Evolutionary conservation across 1,284 basidiomycete genomes (phyloP).

Genomic region (Ceratobasidium sp.): DNA sequence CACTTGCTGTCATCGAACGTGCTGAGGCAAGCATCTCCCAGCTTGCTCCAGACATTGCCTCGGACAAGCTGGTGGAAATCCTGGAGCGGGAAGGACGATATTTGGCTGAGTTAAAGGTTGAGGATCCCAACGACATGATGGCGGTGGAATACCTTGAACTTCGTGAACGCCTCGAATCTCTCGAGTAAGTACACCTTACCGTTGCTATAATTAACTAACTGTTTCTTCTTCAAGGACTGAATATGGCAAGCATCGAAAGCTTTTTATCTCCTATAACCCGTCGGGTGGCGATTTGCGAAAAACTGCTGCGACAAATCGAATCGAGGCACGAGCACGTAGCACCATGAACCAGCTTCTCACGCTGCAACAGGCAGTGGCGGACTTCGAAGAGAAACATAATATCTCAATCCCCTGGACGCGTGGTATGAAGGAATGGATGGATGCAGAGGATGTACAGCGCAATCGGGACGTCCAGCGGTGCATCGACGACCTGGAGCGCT

Average conservation of each 20-base stretch:
- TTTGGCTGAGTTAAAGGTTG: not conserved
- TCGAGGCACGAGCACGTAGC: not conserved
- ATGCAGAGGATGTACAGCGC: not conserved
- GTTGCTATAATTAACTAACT: not conserved
- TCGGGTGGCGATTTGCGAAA: not conserved
- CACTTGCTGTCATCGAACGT: not conserved
- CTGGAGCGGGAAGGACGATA: not conserved
- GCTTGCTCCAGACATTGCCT: not conserved
- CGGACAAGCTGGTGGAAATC: not conserved
- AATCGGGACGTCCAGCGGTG: not conserved
- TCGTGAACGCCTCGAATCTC: not conserved
- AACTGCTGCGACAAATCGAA: not conserved
- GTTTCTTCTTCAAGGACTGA: not conserved
- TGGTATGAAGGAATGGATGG: not conserved
- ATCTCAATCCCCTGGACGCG: not conserved
- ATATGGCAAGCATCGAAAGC: not conserved
- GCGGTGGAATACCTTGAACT: not conserved
- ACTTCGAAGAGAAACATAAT: not conserved
- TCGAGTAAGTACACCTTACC: not conserved
- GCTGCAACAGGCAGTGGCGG: not conserved
- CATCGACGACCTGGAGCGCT: constrained; percentile 10
- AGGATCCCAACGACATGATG: not conserved
- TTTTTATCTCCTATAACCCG: not conserved
- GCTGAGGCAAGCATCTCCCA: not conserved
- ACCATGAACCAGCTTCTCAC: not conserved